Conservation (phyloP, 2,329 filamentous ascomycete species). For the Phyllosticta ampelicida region DNA sequence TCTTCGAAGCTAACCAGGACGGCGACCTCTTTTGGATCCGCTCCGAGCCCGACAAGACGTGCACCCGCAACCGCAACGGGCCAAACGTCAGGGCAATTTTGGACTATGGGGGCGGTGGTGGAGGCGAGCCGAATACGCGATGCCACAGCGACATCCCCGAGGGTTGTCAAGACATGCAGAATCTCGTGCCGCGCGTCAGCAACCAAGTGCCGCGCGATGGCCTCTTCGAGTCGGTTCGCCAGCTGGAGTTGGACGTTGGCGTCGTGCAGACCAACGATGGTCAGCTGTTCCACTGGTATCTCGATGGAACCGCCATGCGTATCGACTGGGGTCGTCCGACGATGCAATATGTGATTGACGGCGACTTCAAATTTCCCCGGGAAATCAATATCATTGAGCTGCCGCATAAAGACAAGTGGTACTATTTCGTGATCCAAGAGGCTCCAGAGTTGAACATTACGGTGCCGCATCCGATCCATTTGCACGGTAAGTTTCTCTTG, state of each 20-base stretch:
- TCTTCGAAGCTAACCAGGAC: constrained; percentile 35
- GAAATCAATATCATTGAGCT: constrained; percentile 16
- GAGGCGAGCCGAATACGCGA: constrained; percentile 19
- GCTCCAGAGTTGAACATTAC: constrained; percentile 18
- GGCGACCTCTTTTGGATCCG: constrained; percentile 38
- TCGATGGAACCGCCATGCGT: constrained; percentile 26
- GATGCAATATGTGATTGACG: constrained; percentile 25
- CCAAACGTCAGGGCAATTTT: constrained; percentile 30
- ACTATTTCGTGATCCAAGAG: constrained; percentile 38
- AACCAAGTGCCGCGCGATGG: neutral
- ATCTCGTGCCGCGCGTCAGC: constrained; percentile 22
- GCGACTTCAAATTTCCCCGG: constrained; percentile 13
- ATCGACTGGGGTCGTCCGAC: constrained; percentile 29
- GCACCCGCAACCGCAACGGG: constrained; percentile 19
- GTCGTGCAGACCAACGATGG: constrained; percentile 3
- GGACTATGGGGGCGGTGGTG: constrained; percentile 23
- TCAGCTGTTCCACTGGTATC: constrained; percentile 28
- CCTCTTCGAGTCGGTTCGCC: constrained; percentile 8
- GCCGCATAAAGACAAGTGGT: constrained; percentile 26
- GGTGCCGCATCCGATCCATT: constrained; percentile 9
- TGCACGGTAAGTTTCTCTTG: neutral
- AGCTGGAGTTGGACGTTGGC: constrained; percentile 12
- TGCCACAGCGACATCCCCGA: constrained; percentile 19
- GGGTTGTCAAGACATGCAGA: constrained; percentile 29
- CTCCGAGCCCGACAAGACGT: neutral